Percentiles rank a stretch among this genome's conserved stretches.
Conservation (phyloP, 2,329 filamentous ascomycete species). For the Aspergillus candidus region DNA sequence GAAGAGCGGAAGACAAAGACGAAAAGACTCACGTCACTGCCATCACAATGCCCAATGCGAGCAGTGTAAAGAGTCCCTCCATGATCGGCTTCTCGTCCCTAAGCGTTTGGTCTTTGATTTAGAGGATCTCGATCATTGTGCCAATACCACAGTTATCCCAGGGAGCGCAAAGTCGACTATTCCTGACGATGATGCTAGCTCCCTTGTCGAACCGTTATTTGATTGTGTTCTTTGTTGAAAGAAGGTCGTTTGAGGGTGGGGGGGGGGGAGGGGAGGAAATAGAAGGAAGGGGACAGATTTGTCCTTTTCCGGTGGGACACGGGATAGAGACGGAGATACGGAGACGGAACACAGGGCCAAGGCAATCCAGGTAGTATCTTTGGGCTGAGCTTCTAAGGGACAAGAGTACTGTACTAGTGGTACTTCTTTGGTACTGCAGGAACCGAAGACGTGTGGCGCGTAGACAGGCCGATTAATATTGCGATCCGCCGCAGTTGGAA, state of each 20-base stretch:
- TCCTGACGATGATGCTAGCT: not conserved
- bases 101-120: constrained; percentile 21
- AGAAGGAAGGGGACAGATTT: too few species aligned
- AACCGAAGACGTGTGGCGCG: constrained; percentile 17
- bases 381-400: not conserved
- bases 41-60: constrained; percentile 61
- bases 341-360: too few species aligned
- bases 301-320: too few species aligned
- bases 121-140: constrained; percentile 26
- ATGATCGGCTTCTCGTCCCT: constrained; percentile 38
- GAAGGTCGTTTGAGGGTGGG: too few species aligned
- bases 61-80: constrained; percentile 60
- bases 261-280: too few species aligned
- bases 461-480: constrained; percentile 12
- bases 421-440: constrained; percentile 1
- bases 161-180: not conserved
- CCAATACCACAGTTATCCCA: constrained; percentile 10
- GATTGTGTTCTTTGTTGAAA: too few species aligned
- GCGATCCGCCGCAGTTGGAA: constrained; percentile 17
- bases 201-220: not conserved
- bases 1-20: not conserved
- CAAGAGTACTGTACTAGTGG: constrained; percentile 1
- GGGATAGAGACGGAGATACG: too few species aligned
- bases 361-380: not conserved
- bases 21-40: constrained; percentile 50